These are phyloP conservation scores for Bocquillonia castaneifolia DNA, from an alignment of 441 rosid species.

Conservation along the genomic window DNA sequence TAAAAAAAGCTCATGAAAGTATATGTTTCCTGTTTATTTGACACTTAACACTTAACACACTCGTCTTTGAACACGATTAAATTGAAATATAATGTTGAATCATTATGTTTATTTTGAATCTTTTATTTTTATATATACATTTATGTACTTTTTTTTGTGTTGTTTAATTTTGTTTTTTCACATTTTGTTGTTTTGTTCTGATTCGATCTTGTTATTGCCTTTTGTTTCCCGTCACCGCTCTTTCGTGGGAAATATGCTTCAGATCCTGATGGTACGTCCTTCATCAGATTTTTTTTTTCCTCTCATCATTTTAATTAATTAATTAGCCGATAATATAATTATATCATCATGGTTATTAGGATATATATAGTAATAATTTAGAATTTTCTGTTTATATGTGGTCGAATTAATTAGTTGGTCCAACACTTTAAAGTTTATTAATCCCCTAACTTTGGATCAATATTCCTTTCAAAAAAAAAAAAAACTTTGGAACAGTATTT, in stretches of 20 bases:
- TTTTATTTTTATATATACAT: too few species aligned
- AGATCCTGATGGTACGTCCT: conserved; percentile 79
- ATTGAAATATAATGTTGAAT: too few species aligned
- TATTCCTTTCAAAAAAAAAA: too few species aligned
- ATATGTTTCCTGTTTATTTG: too few species aligned
- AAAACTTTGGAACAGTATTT: too few species aligned
- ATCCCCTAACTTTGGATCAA: too few species aligned
- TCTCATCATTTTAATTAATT: not conserved
- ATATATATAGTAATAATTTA: not conserved
- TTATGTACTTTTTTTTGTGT: too few species aligned
- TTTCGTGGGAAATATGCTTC: conserved; percentile 26
- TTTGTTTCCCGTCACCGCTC: conserved; percentile 6
- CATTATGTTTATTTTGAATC: too few species aligned
- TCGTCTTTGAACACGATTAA: too few species aligned
- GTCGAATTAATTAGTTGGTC: not conserved
- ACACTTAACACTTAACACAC: too few species aligned
- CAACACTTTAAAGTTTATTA: not conserved
- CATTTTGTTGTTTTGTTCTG: conserved; percentile 14
- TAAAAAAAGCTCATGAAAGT: too few species aligned
- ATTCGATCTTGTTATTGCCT: not conserved
- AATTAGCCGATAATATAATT: not conserved
- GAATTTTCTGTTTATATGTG: not conserved
- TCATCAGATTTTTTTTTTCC: not conserved
- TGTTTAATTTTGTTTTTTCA: not conserved
- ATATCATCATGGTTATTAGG: too few species aligned